These are phyloP conservation scores for Xylariaceae sp. DNA, from an alignment of 2,329 filamentous ascomycete genomes.

Conservation along the genomic window DNA sequence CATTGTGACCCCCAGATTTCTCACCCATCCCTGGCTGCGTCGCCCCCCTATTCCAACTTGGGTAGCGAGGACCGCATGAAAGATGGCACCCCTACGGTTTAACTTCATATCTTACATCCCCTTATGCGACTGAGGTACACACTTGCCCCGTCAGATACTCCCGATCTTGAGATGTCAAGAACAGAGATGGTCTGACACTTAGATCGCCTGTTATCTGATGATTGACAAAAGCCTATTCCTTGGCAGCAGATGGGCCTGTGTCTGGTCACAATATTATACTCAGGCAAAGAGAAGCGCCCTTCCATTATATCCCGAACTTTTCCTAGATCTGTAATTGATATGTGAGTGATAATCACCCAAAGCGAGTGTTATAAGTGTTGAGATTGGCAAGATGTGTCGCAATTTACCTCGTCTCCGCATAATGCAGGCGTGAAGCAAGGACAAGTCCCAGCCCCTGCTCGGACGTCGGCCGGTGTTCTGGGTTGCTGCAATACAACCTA, in stretches of 20 bases:
- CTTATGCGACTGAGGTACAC: too few species aligned
- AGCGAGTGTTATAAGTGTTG: conserved; percentile 1
- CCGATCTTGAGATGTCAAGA: too few species aligned
- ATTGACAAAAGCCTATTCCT: too few species aligned
- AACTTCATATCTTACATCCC: too few species aligned
- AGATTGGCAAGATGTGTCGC: conserved; percentile 4
- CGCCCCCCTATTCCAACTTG: neutral
- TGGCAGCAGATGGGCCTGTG: too few species aligned
- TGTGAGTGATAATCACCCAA: conserved; percentile 1
- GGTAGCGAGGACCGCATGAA: neutral
- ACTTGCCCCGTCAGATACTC: too few species aligned
- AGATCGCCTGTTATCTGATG: too few species aligned
- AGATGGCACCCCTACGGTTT: too few species aligned
- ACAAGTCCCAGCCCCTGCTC: conserved; percentile 6
- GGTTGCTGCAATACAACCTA: neutral
- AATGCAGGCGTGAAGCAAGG: conserved; percentile 18
- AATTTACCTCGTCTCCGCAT: conserved; percentile 8
- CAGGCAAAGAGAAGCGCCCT: too few species aligned
- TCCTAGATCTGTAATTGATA: neutral
- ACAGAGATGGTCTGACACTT: too few species aligned
- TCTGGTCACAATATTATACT: too few species aligned
- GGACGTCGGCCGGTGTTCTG: conserved; percentile 9
- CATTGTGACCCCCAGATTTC: conserved; percentile 19
- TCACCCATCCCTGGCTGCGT: conserved; percentile 2
- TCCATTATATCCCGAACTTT: too few species aligned